Percentiles rank a stretch among this genome's conserved stretches.
Conservation (phyloP, 768 basidiomycete genomes). For the Macrolepiota albuminosa region DNA sequence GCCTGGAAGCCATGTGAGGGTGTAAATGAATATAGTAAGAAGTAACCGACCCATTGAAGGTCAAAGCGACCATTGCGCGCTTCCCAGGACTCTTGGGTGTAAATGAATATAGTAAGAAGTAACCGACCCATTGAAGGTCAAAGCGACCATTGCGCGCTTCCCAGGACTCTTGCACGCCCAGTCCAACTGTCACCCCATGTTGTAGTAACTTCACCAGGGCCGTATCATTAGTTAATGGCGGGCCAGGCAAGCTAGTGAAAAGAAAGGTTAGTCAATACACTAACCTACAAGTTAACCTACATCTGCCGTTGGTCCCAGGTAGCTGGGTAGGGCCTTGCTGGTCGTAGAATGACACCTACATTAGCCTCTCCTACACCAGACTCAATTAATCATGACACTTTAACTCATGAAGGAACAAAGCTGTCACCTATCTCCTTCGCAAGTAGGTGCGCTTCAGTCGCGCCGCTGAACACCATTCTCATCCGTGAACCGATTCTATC, state of each 20-base stretch:
- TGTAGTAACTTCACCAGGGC: constrained; percentile 58
- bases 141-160: constrained; percentile 71
- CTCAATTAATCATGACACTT: neutral
- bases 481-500: constrained; percentile 50
- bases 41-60: constrained; percentile 62
- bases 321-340: constrained; percentile 63
- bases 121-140: constrained; percentile 82
- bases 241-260: constrained; percentile 56
- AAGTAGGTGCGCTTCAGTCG: constrained; percentile 58
- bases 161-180: constrained; percentile 67
- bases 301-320: constrained; percentile 70
- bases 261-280: constrained; percentile 7
- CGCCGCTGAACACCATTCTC: constrained; percentile 60
- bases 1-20: constrained; percentile 25
- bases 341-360: constrained; percentile 47
- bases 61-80: constrained; percentile 77
- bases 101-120: too few relatives aligned
- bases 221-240: constrained; percentile 63
- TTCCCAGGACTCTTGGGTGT: constrained; percentile 61
- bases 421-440: constrained; percentile 58
- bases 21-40: neutral
- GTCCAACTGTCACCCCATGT: constrained; percentile 75
- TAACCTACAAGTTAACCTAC: constrained; percentile 29
- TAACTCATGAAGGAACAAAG: neutral
- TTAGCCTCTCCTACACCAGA: constrained; percentile 34